Evolutionary conservation across 345 rosid species (phyloP), one percentile per base, ranked within the genome.

Genomic region (Populus nigra): DNA sequence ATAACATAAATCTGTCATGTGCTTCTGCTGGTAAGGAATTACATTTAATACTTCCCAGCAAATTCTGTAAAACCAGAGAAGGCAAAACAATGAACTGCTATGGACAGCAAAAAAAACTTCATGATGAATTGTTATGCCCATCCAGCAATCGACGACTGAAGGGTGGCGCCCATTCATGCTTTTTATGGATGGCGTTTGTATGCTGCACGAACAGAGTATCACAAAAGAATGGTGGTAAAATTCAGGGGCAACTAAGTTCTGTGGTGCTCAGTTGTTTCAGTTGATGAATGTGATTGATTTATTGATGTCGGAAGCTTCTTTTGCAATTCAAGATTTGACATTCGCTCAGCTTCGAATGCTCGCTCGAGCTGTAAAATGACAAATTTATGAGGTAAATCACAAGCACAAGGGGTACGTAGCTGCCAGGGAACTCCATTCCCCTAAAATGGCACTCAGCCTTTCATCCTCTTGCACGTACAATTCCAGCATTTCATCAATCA

Each of bases 391-490:
- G 27, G 25, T 8, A 31, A 50, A 29, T 49, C 10, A 50, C n/a
- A 3, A 53, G 63, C 0, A 7, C 63, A 31, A 20, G 20, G 31
- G 63, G 12, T 68, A 71, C 12, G 27, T 95, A 5, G 99, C 98
- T 62, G 99, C 96, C 18, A 93, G 83, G 59, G 92, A 77, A 72
- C 98, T 95, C 98, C 97, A 95, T 88, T 95, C 97, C 71, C 96
- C 91, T 73, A 95, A 78, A 27, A 95, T 93, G 36, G 97, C 97
- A 80, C 99, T 88, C 31, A 93, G 87, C 80, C 99, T 90, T 85
- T 93, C 99, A 65, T 91, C 92, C 87, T 95, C 99, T 85, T 93
- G 97, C 38, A 91, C 90, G 72, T 91, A 93, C 99, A 92, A 86
- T 84, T 77, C 70, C 78, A 75, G 38, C 23, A 41, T 57, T 62